A percentile compares a stretch with the other conserved stretches of the same genome.
Conservation (phyloP, 176 grass and related monocot genomes). For the Carex kokanica region DNA sequence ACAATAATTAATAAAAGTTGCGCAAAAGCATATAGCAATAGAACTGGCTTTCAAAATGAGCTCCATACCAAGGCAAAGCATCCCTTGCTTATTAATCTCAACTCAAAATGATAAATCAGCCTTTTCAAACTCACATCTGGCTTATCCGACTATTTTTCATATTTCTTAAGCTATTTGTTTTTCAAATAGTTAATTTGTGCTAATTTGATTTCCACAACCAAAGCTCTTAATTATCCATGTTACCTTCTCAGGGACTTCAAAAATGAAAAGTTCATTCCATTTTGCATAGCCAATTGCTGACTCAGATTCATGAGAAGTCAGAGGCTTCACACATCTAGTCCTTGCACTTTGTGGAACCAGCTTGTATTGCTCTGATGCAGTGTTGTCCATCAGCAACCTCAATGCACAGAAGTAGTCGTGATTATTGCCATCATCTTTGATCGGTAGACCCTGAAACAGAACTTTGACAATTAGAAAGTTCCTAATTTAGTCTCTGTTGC, state of each 20-base stretch:
- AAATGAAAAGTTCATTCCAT: slow-evolving; percentile 99
- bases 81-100: not conserved
- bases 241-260: slow-evolving; percentile 97
- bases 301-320: slow-evolving; percentile 32
- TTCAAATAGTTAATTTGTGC: not conserved
- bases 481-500: not conserved
- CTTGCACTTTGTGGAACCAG: slow-evolving; percentile 97
- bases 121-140: not conserved
- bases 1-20: not conserved
- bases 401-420: slow-evolving; percentile 94
- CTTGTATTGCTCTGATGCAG: slow-evolving; percentile 82
- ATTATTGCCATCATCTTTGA: slow-evolving; percentile 90
- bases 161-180: not conserved
- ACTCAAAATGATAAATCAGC: not conserved
- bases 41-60: not conserved
- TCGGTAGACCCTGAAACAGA: slow-evolving; percentile 60
- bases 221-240: not conserved
- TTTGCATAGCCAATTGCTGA: slow-evolving; percentile 43
- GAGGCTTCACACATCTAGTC: slow-evolving; percentile 89
- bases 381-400: slow-evolving; percentile 72
- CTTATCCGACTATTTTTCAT: not conserved
- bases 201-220: not conserved
- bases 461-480: slow-evolving; percentile 15
- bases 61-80: not conserved
- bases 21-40: not conserved